A percentile compares a stretch with the other conserved stretches of the same genome.
These are phyloP conservation scores for Brassica incana DNA, from an alignment of 345 rosid species.

Conservation along the genomic window DNA sequence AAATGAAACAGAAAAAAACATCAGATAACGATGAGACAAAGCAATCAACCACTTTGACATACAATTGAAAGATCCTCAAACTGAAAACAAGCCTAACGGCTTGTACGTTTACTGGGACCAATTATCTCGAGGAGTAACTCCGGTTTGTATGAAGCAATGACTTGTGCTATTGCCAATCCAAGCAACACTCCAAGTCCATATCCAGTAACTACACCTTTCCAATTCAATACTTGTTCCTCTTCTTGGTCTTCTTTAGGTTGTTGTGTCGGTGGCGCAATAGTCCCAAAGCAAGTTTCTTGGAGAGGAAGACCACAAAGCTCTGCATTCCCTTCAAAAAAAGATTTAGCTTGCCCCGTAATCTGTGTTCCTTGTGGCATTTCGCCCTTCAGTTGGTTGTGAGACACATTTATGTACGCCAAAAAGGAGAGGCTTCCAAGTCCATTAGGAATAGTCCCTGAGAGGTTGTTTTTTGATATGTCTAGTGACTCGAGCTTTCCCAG, in stretches of 20 bases:
- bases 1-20: too few species aligned
- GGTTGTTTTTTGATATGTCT: background rate
- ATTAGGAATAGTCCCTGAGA: background rate
- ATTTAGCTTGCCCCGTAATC: background rate
- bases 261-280: background rate
- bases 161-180: background rate
- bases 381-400: background rate
- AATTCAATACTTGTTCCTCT: background rate
- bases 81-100: background rate
- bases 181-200: background rate
- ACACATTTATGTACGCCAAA: background rate
- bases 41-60: background rate
- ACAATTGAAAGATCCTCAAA: background rate
- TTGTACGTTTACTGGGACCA: background rate
- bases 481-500: background rate
- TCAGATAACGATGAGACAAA: too few species aligned
- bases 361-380: background rate
- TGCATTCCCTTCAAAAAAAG: background rate
- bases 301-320: background rate
- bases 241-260: background rate
- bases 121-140: slow-evolving; percentile 9
- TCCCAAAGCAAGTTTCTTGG: background rate
- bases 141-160: background rate
- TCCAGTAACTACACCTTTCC: background rate
- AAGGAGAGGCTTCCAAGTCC: background rate